Conservation (phyloP, 495 filamentous ascomycete species). For the Podospora conica region DNA sequence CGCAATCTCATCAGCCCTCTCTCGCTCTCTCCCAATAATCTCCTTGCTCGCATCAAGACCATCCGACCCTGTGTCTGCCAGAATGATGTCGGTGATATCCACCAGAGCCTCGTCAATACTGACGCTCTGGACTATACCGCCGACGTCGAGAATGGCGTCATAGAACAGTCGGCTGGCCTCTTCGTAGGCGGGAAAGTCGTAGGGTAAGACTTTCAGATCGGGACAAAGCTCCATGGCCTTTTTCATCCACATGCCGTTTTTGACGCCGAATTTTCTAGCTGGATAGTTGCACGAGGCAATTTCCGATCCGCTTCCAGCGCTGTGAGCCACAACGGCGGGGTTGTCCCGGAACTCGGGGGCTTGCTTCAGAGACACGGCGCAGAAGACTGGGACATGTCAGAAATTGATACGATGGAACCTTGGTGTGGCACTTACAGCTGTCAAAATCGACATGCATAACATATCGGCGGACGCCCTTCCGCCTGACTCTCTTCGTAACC, state of each 20-base stretch:
- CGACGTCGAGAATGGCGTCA: conserved; percentile 68
- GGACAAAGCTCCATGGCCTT: conserved; percentile 76
- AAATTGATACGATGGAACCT: background rate
- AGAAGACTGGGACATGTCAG: conserved; percentile 54
- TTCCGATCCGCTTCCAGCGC: conserved; percentile 76
- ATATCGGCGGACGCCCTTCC: conserved; percentile 64
- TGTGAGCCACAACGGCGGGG: conserved; percentile 85
- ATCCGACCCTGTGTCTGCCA: conserved; percentile 60
- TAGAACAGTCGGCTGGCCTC: conserved; percentile 87
- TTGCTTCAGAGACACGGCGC: conserved; percentile 78
- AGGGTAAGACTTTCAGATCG: conserved; percentile 76
- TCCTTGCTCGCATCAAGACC: conserved; percentile 64
- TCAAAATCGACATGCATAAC: conserved; percentile 97
- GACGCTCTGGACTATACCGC: conserved; percentile 85
- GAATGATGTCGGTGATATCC: conserved; percentile 63
- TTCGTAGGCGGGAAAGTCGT: conserved; percentile 93
- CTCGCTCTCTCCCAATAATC: conserved; percentile 74
- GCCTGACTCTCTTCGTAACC: conserved; percentile 31
- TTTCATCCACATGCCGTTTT: conserved; percentile 99
- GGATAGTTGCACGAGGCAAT: conserved; percentile 97
- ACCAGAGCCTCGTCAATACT: conserved; percentile 92
- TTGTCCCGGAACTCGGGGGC: conserved; percentile 69
- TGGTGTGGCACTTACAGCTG: conserved; percentile 44
- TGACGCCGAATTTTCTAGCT: conserved; percentile 76
- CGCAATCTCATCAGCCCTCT: conserved; percentile 71